These are phyloP conservation scores for Dactylorhiza incarnata DNA, from an alignment of 106 monocot genomes.

Conservation along the genomic window DNA sequence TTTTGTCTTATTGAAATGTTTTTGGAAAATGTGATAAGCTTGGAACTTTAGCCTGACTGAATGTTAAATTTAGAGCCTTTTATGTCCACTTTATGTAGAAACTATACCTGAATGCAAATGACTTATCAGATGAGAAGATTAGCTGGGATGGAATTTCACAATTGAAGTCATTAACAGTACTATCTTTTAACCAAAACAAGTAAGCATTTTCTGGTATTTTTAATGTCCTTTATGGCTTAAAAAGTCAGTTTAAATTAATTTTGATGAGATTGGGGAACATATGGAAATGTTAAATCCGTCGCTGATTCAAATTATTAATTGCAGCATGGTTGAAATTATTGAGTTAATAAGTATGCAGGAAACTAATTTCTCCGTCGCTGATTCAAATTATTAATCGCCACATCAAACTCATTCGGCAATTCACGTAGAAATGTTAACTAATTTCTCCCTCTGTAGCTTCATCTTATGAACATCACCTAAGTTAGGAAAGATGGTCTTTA, in stretches of 20 bases:
- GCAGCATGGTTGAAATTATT: neutral
- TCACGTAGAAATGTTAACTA: no score
- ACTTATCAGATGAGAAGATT: slow-evolving; percentile 51
- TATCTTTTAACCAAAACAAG: slow-evolving; percentile 76
- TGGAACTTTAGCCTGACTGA: neutral
- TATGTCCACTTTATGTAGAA: slow-evolving; percentile 49
- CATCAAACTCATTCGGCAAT: no score
- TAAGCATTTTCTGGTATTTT: slow-evolving; percentile 26
- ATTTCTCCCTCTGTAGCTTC: no score
- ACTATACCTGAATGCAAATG: slow-evolving; percentile 72
- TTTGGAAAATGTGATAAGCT: slow-evolving; percentile 1
- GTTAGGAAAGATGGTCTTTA: no score
- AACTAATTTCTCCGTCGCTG: no score
- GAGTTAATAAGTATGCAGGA: neutral
- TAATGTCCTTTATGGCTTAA: neutral
- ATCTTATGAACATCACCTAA: no score
- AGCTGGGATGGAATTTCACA: slow-evolving; percentile 77
- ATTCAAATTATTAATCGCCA: no score
- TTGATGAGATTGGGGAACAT: neutral
- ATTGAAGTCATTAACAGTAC: slow-evolving; percentile 45
- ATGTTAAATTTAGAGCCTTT: neutral
- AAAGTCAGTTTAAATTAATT: neutral
- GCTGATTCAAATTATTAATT: neutral
- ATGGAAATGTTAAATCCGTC: neutral
- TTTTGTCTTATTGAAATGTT: neutral